Base-by-base conservation (phyloP, 306 rosid genomes). In the Trifolium repens region DNA sequence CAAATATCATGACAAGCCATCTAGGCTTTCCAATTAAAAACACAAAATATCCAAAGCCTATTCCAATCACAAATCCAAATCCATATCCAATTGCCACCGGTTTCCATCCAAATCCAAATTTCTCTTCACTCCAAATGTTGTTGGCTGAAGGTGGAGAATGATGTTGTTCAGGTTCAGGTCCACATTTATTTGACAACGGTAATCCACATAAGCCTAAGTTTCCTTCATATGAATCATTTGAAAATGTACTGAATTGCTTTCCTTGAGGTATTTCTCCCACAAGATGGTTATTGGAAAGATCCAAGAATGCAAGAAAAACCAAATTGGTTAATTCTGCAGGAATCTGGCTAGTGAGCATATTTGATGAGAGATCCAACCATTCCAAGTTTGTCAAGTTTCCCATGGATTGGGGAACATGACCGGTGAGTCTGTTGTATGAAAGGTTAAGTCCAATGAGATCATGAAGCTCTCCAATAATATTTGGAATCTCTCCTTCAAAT, bases 321-420 rank as follows among this genome's bases (percentile, higher is more conserved):
- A 84, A 11, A 64, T 13, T 60, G 9, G 27, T 19, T 42, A 86
- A 50, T 19, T 78, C 76, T 19, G 7, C 0, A 8, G 90, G 88
- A 75, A 84, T 81, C 4, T 50, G 2, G 1, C 86, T 77, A 0
- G 0, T 10, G 4, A 84, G 58, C 49, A 59, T 47, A 24, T 84
- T 87, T 58, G 81, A 82, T 1, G 88, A 84, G 19, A 87, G 74
- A 30, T 80, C 91, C 30, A 87, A 68, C 40, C 62, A 71, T 49
- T 87, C 83, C 0, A 85, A 32, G 27, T 43, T 57, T 13, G n/a
- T 37, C 81, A 88, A 73, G 11, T 53, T 53, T 16, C 2, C 13
- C 1, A 53, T 17, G 5, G 59, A 53, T 17, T 8, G 5, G 4
- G 27, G 59, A 53, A 88, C 78, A 1, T 0, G 4, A 53, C 89